A percentile compares a stretch with the other conserved stretches of the same genome.
Evolutionary conservation across 169 alveolate species (phyloP).

Genomic region (Neospora caninum): DNA sequence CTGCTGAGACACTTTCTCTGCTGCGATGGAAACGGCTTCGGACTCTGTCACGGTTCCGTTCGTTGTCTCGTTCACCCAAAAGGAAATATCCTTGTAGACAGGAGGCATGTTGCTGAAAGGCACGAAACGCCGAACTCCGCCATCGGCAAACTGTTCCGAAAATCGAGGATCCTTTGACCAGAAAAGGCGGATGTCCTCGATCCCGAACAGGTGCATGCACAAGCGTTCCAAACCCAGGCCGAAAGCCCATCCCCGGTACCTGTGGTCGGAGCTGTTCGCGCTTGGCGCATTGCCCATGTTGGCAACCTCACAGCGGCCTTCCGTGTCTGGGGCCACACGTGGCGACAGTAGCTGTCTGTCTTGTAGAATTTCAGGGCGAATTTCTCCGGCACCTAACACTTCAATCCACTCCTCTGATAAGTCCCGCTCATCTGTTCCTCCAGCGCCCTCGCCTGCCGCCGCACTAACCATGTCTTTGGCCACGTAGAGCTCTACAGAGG

Average conservation of each 20-base stretch:
- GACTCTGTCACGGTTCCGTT: background rate
- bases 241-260: slow-evolving; percentile 87
- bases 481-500: slow-evolving; percentile 86
- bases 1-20: too few species aligned
- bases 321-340: background rate
- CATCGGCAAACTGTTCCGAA: slow-evolving; percentile 78
- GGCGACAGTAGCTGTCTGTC: background rate
- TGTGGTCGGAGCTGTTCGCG: background rate
- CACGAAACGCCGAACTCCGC: slow-evolving; percentile 77
- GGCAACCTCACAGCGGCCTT: background rate
- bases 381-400: slow-evolving; percentile 88
- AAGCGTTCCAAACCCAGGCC: slow-evolving; percentile 89
- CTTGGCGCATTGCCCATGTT: slow-evolving; percentile 63
- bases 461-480: background rate
- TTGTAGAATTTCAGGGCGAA: slow-evolving; percentile 77
- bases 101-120: slow-evolving; percentile 84
- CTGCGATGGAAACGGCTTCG: background rate
- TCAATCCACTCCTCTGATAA: slow-evolving; percentile 81
- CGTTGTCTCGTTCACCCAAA: slow-evolving; percentile 77
- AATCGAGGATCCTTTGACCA: slow-evolving; percentile 87
- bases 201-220: slow-evolving; percentile 84
- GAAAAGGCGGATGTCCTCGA: slow-evolving; percentile 85
- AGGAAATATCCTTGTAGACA: slow-evolving; percentile 85
- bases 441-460: background rate
- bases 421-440: background rate